phyloP scores from a whole-genome alignment of 768 basidiomycete species.

The Hericium alpestre region DNA sequence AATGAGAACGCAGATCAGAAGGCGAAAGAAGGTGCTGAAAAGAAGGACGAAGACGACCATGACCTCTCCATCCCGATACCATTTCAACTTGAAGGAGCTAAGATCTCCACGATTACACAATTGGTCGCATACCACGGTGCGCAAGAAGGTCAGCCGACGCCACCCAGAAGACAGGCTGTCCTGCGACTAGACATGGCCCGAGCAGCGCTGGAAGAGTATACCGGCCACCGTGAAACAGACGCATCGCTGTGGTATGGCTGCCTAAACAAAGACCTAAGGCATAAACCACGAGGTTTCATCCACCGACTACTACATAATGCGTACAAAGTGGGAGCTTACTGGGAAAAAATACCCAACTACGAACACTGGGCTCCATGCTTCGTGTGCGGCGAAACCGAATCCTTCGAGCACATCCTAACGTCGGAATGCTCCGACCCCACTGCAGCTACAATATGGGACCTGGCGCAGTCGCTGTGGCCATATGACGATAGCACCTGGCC shows the following conservation, averaged over 20 bases:
- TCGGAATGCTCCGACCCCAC: background rate
- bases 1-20: slow-evolving; percentile 8
- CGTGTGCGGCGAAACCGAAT: background rate
- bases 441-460: background rate
- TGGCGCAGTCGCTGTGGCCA: background rate
- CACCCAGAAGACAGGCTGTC: background rate
- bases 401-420: background rate
- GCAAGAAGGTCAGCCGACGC: background rate
- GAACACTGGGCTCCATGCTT: background rate
- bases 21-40: background rate
- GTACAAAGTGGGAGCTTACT: background rate
- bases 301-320: background rate
- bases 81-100: background rate
- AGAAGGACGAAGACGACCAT: background rate
- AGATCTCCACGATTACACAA: background rate
- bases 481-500: background rate
- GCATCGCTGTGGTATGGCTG: background rate
- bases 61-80: background rate
- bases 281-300: background rate
- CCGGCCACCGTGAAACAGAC: background rate
- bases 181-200: background rate
- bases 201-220: background rate
- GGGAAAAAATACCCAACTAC: background rate
- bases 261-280: background rate
- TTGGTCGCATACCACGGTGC: background rate